Evolutionary conservation across 176 grass and related monocot genomes (phyloP), one percentile per base, ranked within the genome.

Genomic region (Poa annua): DNA sequence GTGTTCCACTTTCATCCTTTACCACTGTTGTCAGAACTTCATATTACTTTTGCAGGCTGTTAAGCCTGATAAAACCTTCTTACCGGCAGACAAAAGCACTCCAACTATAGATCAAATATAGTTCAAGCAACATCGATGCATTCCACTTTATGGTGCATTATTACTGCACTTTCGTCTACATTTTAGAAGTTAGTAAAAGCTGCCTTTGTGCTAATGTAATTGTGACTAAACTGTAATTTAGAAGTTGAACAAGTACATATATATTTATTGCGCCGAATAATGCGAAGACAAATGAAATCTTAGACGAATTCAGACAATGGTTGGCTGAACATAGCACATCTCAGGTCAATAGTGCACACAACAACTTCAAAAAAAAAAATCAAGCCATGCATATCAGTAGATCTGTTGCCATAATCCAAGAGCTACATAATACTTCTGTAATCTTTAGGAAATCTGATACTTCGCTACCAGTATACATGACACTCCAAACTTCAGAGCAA

Each of bases 81-180:
- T 25, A 52, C 19, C 32, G 41, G 4, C 35, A 73, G 13, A 45
- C 8, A 55, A 4, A 22, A 26, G n/a, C 34, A 25, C 49, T 60
- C 34, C 11, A n/a, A 64, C 59, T 29, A 25, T 1, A 15, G 15
- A 35, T 35, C 33, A 81, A 41, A 73, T 16, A 24, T 12, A 52
- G 44, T 76, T 68, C 25, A 76, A 80, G 7, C 22, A 75, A 47
- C 45, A 47, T 13, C 45, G 45, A 47, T 47, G 45, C 45, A 47
- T 47, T 48, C 20, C 52, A 79, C 21, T 49, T 71, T 41, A 36
- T 47, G 26, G 19, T 17, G 16, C 14, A 60, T 63, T 33, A 32
- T 63, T 61, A 52, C 51, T 74, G 47, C 17, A 53, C 1, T 8
- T 12, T 44, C 16, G 1, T 36, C 12, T 29, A 78, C 25, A 61